phyloP scores from a whole-genome alignment of 2,329 filamentous ascomycete genomes.

The Colletotrichum zoysiae region DNA sequence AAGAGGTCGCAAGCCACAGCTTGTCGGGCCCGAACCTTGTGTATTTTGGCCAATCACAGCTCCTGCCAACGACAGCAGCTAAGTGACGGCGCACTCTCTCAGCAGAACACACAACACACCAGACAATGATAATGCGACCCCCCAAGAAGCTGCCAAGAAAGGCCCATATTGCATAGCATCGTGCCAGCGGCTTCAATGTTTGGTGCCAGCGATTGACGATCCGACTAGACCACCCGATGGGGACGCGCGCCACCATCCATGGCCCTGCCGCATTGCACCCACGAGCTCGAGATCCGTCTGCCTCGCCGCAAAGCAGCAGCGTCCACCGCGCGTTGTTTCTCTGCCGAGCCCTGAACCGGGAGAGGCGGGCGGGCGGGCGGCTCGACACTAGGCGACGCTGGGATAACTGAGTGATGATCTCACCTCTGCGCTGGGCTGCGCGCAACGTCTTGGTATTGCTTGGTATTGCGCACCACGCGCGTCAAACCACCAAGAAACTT shows the following conservation, averaged over 20 bases:
- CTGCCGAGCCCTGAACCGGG: background rate
- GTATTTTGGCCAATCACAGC: conserved; percentile 24
- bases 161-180: background rate
- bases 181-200: background rate
- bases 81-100: background rate
- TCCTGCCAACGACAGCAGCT: conserved; percentile 7
- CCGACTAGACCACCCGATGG: background rate
- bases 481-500: conserved; percentile 38
- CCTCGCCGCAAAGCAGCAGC: background rate
- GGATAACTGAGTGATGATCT: background rate
- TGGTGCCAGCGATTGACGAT: background rate
- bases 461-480: conserved; percentile 9
- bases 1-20: background rate
- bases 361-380: background rate
- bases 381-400: background rate
- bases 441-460: background rate
- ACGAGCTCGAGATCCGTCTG: background rate
- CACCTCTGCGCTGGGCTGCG: background rate
- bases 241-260: background rate
- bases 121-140: background rate
- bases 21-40: background rate
- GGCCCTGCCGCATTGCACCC: background rate
- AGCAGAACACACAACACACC: background rate
- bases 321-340: background rate
- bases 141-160: conserved; percentile 36